Base-by-base conservation (phyloP, 1,284 basidiomycete species). In the Mycena sp. region DNA sequence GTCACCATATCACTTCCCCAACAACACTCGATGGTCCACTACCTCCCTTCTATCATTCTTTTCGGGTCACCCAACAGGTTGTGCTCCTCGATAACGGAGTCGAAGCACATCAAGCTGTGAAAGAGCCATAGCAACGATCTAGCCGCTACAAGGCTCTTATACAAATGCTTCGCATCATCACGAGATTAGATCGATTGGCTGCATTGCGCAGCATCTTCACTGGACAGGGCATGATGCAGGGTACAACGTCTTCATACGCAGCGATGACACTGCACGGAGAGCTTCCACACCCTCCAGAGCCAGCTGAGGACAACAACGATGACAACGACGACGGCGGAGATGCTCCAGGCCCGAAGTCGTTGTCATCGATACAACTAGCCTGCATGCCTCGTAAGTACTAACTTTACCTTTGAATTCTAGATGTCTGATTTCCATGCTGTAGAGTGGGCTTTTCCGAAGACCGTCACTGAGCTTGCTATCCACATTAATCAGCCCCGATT, bases 1-100 rank as follows among this genome's bases (percentile, higher is more conserved):
- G 25, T 68, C 14, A 57, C 52, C 23, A 70, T 78, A 45, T 69
- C 69, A 1, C 70, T 78, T 4, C 78, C 74, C 3, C 53, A 25
- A 4, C 53, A 56, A n/a, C n/a, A n/a, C 19, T 11, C 53, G 2
- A 19, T 56, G 11, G 23, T 21, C 6, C 41, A 56, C 53, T 56
- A 56, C 28, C 19, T 21, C 6, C 38, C 17, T 21, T 16, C 14
- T 23, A 56, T 56, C 38, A 5, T n/a, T 5, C 23, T 41, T 25
- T 56, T 56, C 25, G 53, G 53, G 12, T 32, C 53, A 11, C 53
- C 37, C 16, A 56, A 56, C n/a, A n/a, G n/a, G n/a, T n/a, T n/a
- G n/a, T n/a, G n/a, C n/a, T n/a, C n/a, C n/a, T n/a, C n/a, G n/a
- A 56, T 56, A 14, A 56, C 53, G 2, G 53, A 56, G n/a, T 41